A percentile compares a stretch with the other conserved stretches of the same genome.
phyloP scores from a whole-genome alignment of 1,284 basidiomycete genomes.

The Paramarasmius palmivorus region DNA sequence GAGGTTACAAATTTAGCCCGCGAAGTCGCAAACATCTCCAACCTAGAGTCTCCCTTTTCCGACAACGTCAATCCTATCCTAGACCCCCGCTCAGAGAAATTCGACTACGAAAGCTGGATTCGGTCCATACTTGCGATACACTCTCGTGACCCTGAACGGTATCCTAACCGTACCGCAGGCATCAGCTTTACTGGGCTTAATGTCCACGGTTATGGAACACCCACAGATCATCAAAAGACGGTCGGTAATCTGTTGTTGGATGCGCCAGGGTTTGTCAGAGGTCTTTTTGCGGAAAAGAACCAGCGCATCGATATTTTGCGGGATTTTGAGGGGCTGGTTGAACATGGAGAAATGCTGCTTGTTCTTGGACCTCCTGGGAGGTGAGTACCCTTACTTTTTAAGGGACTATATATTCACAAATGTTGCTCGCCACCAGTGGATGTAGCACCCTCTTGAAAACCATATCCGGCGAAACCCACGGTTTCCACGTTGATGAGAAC shows the following conservation, averaged over 20 bases:
- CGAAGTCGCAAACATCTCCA: too few relatives aligned
- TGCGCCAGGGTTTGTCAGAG: conserved; percentile 27
- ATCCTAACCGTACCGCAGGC: conserved; percentile 35
- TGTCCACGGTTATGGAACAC: conserved; percentile 42
- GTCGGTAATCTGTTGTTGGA: conserved; percentile 40
- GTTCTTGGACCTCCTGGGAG: conserved; percentile 52
- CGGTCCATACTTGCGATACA: conserved; percentile 26
- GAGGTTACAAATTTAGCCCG: too few relatives aligned
- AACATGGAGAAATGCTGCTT: conserved; percentile 51
- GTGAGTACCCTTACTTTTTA: conserved; percentile 15
- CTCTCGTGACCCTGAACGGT: conserved; percentile 27
- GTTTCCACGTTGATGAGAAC: conserved; percentile 39
- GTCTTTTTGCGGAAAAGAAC: conserved; percentile 31
- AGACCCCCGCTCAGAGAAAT: conserved; percentile 39
- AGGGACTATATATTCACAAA: neutral
- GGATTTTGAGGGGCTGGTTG: conserved; percentile 35
- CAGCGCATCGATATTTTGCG: conserved; percentile 45
- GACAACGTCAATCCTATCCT: conserved; percentile 28
- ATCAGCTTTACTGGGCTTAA: conserved; percentile 41
- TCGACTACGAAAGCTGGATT: conserved; percentile 40
- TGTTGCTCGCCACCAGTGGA: conserved; percentile 29
- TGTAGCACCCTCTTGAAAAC: conserved; percentile 58
- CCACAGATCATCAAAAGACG: conserved; percentile 47
- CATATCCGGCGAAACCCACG: conserved; percentile 52
- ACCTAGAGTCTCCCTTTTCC: conserved; percentile 1